A percentile compares a stretch with the other conserved stretches of the same genome.
These are phyloP conservation scores for Fraxinus anomala DNA, from an alignment of 257 asterid species.

Conservation along the genomic window DNA sequence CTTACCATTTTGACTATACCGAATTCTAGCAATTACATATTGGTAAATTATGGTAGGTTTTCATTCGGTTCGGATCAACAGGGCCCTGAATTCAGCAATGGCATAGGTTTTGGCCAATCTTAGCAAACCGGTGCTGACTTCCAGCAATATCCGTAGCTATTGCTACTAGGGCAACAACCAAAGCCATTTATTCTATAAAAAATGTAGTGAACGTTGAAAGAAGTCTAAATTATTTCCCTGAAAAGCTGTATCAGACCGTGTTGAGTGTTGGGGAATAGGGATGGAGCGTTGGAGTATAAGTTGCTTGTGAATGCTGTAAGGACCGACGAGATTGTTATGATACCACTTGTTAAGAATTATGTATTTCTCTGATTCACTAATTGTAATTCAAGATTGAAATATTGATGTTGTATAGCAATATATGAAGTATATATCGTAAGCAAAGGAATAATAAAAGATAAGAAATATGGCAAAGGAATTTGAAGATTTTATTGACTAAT, in stretches of 20 bases:
- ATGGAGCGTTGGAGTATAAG: slow-evolving; percentile 63
- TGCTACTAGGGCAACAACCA: slow-evolving; percentile 41
- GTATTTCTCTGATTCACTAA: no score
- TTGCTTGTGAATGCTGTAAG: slow-evolving; percentile 64
- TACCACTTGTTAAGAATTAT: no score
- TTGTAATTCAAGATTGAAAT: no score
- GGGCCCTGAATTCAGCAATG: slow-evolving; percentile 93
- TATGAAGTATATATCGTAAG: no score
- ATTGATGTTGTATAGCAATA: no score
- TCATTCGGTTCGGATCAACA: slow-evolving; percentile 82
- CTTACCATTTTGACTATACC: slow-evolving; percentile 45
- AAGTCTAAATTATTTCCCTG: slow-evolving; percentile 76
- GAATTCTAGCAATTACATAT: slow-evolving; percentile 44
- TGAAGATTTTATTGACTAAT: no score
- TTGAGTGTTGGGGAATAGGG: slow-evolving; percentile 43
- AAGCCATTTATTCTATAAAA: slow-evolving; percentile 66
- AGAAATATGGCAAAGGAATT: no score
- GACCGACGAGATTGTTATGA: no score
- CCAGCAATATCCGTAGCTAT: slow-evolving; percentile 18
- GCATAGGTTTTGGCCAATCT: slow-evolving; percentile 70
- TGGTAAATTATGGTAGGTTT: slow-evolving; percentile 82
- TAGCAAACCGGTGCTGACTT: slow-evolving; percentile 70
- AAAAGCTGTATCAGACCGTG: slow-evolving; percentile 77
- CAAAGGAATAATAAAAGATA: no score
- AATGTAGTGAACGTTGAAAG: slow-evolving; percentile 45